Conservation (phyloP, 2,329 filamentous ascomycete species). For the Boeremia lycopersici region DNA sequence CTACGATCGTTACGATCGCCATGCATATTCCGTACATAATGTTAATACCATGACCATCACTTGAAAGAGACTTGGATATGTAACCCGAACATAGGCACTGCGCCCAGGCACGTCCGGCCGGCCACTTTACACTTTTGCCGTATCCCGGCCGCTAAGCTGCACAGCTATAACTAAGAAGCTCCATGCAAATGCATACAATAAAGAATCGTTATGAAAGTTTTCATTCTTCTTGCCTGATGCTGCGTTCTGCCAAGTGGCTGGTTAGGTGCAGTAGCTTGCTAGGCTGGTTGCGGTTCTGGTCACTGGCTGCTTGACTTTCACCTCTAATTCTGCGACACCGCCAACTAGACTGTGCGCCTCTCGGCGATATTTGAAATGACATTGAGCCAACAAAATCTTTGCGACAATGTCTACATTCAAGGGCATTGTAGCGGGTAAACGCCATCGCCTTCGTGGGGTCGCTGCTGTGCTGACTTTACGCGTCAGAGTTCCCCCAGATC, state of each 20-base stretch:
- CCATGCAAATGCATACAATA: no score
- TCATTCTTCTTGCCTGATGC: no score
- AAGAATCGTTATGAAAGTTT: no score
- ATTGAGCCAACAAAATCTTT: not conserved
- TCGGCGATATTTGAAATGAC: slow-evolving; percentile 2
- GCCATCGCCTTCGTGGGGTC: not conserved
- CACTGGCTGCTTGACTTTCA: not conserved
- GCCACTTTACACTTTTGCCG: no score
- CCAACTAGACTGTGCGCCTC: not conserved
- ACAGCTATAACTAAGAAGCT: no score
- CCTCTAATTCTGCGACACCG: not conserved
- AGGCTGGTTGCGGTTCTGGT: no score
- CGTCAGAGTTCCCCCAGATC: slow-evolving; percentile 76
- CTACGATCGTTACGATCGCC: slow-evolving; percentile 4
- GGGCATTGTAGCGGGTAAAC: slow-evolving; percentile 37
- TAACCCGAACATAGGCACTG: no score
- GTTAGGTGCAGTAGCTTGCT: no score
- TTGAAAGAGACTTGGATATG: no score
- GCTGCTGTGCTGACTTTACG: slow-evolving; percentile 5
- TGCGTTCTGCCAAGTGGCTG: no score
- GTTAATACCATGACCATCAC: not conserved
- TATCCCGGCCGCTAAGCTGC: no score
- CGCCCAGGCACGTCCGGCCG: no score
- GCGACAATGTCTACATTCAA: slow-evolving; percentile 44
- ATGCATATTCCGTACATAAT: slow-evolving; percentile 12